Evolutionary conservation across 169 alveolate species (phyloP).

Genomic region (Plasmodium cynomolgi): DNA sequence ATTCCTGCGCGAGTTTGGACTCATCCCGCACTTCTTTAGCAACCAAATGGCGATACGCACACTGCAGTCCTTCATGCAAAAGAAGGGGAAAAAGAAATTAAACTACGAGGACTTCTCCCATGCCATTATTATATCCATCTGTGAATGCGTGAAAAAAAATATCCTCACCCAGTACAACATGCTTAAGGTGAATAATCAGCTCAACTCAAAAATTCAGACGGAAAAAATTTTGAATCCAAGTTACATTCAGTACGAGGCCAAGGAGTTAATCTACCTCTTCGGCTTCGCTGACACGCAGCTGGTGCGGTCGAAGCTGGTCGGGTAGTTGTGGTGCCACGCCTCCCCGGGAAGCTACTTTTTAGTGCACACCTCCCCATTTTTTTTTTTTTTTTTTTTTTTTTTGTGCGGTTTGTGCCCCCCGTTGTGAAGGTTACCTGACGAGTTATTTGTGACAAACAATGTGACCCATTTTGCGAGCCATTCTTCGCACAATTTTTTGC

Average conservation of each 20-base stretch:
- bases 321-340: not conserved
- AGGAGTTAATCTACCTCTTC: constrained; percentile 71
- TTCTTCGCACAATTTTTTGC: not conserved
- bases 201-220: constrained; percentile 34
- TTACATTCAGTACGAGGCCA: constrained; percentile 63
- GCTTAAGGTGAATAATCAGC: constrained; percentile 27
- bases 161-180: constrained; percentile 60
- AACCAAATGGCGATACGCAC: constrained; percentile 15
- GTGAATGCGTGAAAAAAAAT: constrained; percentile 73
- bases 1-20: constrained; percentile 82
- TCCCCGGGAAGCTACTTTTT: not conserved
- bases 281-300: constrained; percentile 62
- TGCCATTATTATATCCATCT: constrained; percentile 63
- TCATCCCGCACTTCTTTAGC: constrained; percentile 81
- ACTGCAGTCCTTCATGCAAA: constrained; percentile 22
- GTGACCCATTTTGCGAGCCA: not conserved
- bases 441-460: not conserved
- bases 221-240: constrained; percentile 49
- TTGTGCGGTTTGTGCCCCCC: not conserved
- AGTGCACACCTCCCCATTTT: not conserved
- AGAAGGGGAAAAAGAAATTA: constrained; percentile 18
- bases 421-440: not conserved
- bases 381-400: not conserved
- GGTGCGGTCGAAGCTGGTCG: constrained; percentile 41
- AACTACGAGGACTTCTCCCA: constrained; percentile 66